These are phyloP conservation scores for Venturia carpophila DNA, from an alignment of 2,329 filamentous ascomycete species.

Conservation along the genomic window DNA sequence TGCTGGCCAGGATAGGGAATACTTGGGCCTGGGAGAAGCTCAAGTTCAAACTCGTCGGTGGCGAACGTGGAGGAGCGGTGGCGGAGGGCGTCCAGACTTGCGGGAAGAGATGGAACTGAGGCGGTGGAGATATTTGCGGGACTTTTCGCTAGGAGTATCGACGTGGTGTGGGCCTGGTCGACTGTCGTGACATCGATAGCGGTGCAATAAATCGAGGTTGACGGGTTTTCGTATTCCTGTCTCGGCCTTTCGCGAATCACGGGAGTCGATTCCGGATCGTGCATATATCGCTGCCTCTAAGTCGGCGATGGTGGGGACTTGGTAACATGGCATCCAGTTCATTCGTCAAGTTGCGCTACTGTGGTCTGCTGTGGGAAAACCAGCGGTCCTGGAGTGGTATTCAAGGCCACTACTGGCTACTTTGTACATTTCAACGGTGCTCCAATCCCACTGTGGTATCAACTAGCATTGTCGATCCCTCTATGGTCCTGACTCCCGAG, in stretches of 20 bases:
- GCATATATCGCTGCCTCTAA: not conserved
- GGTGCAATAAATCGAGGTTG: not conserved
- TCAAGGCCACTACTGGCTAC: not conserved
- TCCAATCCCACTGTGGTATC: not conserved
- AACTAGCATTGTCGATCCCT: not conserved
- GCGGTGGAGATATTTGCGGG: not conserved
- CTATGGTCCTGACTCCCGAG: not conserved
- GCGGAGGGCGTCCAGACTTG: conserved; percentile 11
- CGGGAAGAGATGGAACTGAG: not conserved
- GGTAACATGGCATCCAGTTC: not conserved
- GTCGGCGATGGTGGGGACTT: not conserved
- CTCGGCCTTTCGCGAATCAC: not conserved
- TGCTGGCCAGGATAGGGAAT: conserved; percentile 9
- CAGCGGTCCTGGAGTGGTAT: no score
- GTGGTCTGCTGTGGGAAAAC: no score
- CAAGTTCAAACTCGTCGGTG: conserved; percentile 17
- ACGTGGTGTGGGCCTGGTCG: not conserved
- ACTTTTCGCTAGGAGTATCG: not conserved
- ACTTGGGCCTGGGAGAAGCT: conserved; percentile 7
- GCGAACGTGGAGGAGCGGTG: not conserved
- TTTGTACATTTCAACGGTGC: no score
- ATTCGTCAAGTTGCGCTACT: not conserved
- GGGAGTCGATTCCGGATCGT: not conserved
- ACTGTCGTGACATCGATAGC: not conserved
- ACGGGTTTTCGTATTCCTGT: not conserved